Evolutionary conservation across 768 basidiomycete species (phyloP).

Genomic region (Artomyces pyxidatus): DNA sequence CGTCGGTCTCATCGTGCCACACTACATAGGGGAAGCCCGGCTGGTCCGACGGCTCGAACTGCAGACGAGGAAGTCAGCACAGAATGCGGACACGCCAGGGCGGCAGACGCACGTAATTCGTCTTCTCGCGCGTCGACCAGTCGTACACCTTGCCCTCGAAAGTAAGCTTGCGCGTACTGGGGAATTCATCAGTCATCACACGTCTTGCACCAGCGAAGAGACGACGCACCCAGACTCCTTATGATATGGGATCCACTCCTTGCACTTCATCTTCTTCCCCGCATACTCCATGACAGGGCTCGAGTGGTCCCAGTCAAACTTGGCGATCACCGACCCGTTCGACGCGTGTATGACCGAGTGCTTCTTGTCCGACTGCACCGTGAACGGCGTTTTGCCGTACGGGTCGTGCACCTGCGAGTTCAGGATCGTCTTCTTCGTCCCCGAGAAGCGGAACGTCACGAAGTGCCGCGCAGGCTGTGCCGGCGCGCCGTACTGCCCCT

Average conservation of each 20-base stretch:
- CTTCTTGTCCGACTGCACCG: slow-evolving; percentile 5
- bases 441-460: slow-evolving; percentile 2
- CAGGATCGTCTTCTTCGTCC: not conserved
- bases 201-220: not conserved
- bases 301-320: slow-evolving; percentile 10
- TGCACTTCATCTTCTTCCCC: slow-evolving; percentile 5
- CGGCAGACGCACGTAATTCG: not conserved
- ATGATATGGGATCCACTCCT: slow-evolving; percentile 8
- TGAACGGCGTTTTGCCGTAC: slow-evolving; percentile 6
- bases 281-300: slow-evolving; percentile 3
- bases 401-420: slow-evolving; percentile 6
- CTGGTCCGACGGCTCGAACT: slow-evolving; percentile 1
- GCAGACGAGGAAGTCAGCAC: not conserved
- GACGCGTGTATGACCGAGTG: not conserved
- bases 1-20: not conserved
- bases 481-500: not conserved
- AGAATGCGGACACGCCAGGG: not conserved
- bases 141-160: slow-evolving; percentile 3
- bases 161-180: not conserved
- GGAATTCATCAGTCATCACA: not conserved
- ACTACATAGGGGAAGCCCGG: not conserved
- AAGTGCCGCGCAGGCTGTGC: not conserved
- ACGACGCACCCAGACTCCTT: not conserved
- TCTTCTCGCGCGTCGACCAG: slow-evolving; percentile 1
- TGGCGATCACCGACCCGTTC: not conserved